These are phyloP conservation scores for Mortierella claussenii DNA, from an alignment of 192 early-diverging fungal genomes.

Conservation along the genomic window DNA sequence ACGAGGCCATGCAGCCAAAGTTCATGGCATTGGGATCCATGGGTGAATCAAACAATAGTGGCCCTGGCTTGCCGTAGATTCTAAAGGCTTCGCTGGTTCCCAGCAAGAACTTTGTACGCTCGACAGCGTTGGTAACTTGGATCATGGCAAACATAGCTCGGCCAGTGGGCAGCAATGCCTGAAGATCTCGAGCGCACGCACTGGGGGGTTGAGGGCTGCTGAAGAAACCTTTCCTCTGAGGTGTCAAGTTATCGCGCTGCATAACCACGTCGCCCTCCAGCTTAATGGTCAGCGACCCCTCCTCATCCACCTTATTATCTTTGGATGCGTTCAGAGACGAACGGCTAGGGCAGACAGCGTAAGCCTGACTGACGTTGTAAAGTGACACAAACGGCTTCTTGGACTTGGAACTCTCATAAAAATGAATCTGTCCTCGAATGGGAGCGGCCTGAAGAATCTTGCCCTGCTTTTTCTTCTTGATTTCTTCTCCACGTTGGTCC, in stretches of 20 bases:
- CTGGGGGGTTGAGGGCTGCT: slow-evolving; percentile 29
- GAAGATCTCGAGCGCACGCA: slow-evolving; percentile 24
- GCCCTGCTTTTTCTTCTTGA: slow-evolving; percentile 59
- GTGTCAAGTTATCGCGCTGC: slow-evolving; percentile 38
- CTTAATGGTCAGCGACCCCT: slow-evolving; percentile 47
- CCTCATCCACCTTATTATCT: slow-evolving; percentile 45
- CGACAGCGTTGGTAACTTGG: slow-evolving; percentile 38
- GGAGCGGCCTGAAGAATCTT: slow-evolving; percentile 55
- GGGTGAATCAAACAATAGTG: slow-evolving; percentile 41
- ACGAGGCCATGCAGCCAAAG: slow-evolving; percentile 51
- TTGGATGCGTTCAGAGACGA: slow-evolving; percentile 42
- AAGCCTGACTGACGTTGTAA: slow-evolving; percentile 65
- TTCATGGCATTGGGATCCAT: slow-evolving; percentile 49
- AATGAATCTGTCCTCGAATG: slow-evolving; percentile 60
- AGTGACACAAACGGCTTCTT: slow-evolving; percentile 61
- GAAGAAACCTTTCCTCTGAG: slow-evolving; percentile 34
- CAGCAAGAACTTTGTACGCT: slow-evolving; percentile 44
- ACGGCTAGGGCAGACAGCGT: slow-evolving; percentile 63
- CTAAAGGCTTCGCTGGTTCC: slow-evolving; percentile 47
- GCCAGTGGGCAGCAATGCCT: slow-evolving; percentile 32
- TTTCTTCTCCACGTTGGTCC: slow-evolving; percentile 58
- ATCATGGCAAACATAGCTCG: slow-evolving; percentile 47
- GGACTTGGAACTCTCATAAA: slow-evolving; percentile 62
- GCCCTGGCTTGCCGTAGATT: slow-evolving; percentile 50
- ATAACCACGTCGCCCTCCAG: slow-evolving; percentile 49